Base-by-base conservation (phyloP, 163 green algal species). In the Volvox carteri region DNA sequence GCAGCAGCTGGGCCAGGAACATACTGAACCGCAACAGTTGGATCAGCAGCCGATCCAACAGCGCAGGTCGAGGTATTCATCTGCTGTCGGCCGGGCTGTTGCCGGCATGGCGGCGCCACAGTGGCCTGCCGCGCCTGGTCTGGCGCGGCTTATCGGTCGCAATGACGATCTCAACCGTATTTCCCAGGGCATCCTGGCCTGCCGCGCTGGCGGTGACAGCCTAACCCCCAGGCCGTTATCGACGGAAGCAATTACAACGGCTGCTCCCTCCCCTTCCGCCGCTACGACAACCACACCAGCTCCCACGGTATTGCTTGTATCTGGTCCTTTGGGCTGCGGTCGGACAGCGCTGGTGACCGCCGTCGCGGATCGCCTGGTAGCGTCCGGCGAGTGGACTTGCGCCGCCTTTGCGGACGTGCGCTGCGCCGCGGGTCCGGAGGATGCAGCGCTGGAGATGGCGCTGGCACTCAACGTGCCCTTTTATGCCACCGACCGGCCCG, bases 391-490 rank as follows among this genome's bases (percentile, higher is more conserved):
- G 3, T 89, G 84, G 84, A 68, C 70, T 2, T 56, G 48, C 2
- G 72, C 54, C 28, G n/a, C 54, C 39, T 46, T 75, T 8, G 50
- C 54, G 6, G 84, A 89, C 84, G 12, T 89, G 54, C 84, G 83
- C 8, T 81, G 70, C n/a, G 41, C 41, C 1, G 30, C n/a, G 11
- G 54, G 72, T 2, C 44, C 67, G 0, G 84, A 89, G 39, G 84
- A 89, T 52, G 84, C 54, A 0, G 84, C 84, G 2, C 84, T 89
- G 41, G 72, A 62, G 7, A 84, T 89, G 28, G 46, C 62, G 0
- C 54, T 89, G 41, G 84, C 84, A 41, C 84, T 89, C 23, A 65
- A 81, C 3, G 72, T 89, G 84, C 84, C 84, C 39, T 89, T 89
- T 56, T 89, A 89, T 54, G 84, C 84, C 5, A 30, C 72, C 1